Evolutionary conservation across 805 yeast species (phyloP), one percentile per base, ranked within the genome.

Genomic region (Teunomyces gatunensis): DNA sequence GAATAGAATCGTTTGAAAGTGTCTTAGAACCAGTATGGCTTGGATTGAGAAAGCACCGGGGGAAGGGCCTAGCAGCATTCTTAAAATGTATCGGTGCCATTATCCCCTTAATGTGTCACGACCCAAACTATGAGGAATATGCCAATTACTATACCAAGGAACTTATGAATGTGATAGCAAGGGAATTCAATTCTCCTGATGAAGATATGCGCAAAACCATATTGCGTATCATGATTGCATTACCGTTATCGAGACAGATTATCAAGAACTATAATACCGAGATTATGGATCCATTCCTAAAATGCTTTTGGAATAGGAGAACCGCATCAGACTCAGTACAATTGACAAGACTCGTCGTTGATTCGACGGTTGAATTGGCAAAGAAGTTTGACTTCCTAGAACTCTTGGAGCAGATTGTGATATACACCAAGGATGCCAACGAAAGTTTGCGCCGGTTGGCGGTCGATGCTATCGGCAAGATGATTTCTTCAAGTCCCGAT

Each of bases 201-300:
- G 96, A 87, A 51, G 96, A 90, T 42, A 87, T 91, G 92, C 82
- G 81, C 56, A 78, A 78, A 49, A 78, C 90, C 0, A 85, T 91
- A 2, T 64, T 94, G 49, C 69, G 75, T 27, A 87, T 88, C 6
- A 68, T 91, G 27, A 84, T 78, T 46, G 83, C 79, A 50, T 80
- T 94, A 55, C 81, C 89, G 11, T 65, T 79, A 1, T 73, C 87
- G 1, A 83, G 79, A 10, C 80, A 81, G 10, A 73, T 88, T 11
- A 75, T 83, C 10, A 72, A 69, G 12, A 65, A 64, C 21, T 81
- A 78, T 51, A 67, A 71, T 37, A 74, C 71, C 5, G 80, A 81
- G 18, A 74, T 87, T 1, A 63, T 82, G 3, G 79, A 80, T 0
- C 78, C 82, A 0, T 88, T 89, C 52, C 81, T 90, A 60, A 73